Conservation (phyloP, 768 basidiomycete species). For the Amanita pallidorosea region DNA sequence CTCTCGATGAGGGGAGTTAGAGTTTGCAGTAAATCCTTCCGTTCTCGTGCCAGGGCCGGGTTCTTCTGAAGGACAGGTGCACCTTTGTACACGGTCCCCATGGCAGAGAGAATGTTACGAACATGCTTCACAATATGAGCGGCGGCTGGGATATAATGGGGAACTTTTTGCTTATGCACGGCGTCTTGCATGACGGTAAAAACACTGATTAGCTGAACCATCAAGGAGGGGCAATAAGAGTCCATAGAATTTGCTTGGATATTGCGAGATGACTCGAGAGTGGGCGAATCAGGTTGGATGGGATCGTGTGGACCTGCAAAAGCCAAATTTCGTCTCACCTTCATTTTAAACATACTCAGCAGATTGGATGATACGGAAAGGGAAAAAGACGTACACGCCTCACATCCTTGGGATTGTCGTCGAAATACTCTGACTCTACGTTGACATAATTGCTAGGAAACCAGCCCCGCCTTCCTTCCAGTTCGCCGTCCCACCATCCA, state of each 20-base stretch:
- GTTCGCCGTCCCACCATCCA: constrained; percentile 99
- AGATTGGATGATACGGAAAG: background rate
- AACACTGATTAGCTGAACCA: constrained; percentile 78
- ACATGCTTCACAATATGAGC: constrained; percentile 94
- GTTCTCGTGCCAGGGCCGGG: constrained; percentile 59
- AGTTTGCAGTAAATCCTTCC: constrained; percentile 72
- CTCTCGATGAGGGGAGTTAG: constrained; percentile 78
- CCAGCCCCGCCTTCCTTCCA: constrained; percentile 87
- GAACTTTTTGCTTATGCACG: constrained; percentile 60
- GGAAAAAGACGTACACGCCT: constrained; percentile 4
- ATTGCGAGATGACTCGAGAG: background rate
- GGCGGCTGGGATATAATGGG: constrained; percentile 89
- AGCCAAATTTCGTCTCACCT: background rate
- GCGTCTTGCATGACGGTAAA: constrained; percentile 80
- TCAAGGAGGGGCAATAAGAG: constrained; percentile 65
- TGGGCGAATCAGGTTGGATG: background rate
- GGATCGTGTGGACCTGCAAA: background rate
- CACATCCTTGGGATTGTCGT: background rate
- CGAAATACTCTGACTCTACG: constrained; percentile 26
- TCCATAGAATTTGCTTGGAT: constrained; percentile 30
- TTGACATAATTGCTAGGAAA: constrained; percentile 97
- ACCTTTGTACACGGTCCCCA: constrained; percentile 79
- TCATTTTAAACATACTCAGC: background rate
- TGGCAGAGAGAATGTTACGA: constrained; percentile 71
- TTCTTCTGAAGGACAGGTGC: constrained; percentile 59